These are phyloP conservation scores for Ramaria sp. DNA, from an alignment of 768 basidiomycete genomes.

Conservation along the genomic window DNA sequence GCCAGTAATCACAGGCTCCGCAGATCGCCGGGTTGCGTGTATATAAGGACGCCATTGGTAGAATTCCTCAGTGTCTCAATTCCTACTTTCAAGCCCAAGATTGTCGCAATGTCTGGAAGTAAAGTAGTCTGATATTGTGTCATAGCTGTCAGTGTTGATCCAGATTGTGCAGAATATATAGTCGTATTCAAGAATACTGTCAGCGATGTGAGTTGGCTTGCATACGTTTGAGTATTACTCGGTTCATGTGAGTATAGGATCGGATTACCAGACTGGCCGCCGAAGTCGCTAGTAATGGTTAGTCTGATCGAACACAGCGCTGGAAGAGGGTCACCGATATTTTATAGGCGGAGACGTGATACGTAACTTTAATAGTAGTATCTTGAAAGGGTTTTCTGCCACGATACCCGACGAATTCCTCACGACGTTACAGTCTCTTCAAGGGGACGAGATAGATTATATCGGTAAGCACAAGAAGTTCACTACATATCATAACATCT, in stretches of 20 bases:
- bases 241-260: conserved; percentile 15
- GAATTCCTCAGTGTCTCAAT: too few species aligned
- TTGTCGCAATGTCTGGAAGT: neutral
- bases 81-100: neutral
- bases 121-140: neutral
- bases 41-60: too few species aligned
- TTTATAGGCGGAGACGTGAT: conserved; percentile 32
- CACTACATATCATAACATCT: neutral
- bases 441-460: conserved; percentile 28
- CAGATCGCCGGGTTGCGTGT: too few species aligned
- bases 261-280: conserved; percentile 31
- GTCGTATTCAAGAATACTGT: conserved; percentile 43
- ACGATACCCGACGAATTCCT: conserved; percentile 24
- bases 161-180: conserved; percentile 33
- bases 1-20: too few species aligned
- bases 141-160: neutral
- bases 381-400: conserved; percentile 39
- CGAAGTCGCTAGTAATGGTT: conserved; percentile 29
- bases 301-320: conserved; percentile 1
- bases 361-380: conserved; percentile 22
- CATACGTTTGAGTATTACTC: neutral
- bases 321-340: neutral
- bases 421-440: conserved; percentile 21
- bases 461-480: conserved; percentile 28
- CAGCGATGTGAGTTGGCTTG: conserved; percentile 12